Conservation (phyloP, 2,329 filamentous ascomycete species). For the Colletotrichum agaves region DNA sequence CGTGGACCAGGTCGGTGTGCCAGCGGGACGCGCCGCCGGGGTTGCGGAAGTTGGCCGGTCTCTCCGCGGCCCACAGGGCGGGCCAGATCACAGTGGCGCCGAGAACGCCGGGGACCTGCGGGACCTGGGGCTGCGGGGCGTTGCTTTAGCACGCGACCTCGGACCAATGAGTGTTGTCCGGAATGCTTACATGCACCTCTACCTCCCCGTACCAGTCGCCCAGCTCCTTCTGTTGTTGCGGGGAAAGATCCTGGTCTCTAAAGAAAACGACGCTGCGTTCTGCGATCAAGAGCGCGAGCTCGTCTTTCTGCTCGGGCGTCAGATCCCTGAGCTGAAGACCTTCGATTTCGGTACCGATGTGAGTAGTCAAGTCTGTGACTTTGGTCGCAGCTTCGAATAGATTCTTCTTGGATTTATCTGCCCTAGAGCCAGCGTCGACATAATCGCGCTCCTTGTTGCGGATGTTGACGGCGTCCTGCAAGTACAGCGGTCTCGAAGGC, state of each 20-base stretch:
- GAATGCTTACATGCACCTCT: constrained; percentile 71
- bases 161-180: no score
- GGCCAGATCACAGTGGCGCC: constrained; percentile 79
- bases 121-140: constrained; percentile 71
- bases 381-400: constrained; percentile 70
- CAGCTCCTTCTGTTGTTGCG: constrained; percentile 71
- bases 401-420: constrained; percentile 71
- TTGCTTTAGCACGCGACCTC: background rate
- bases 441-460: constrained; percentile 65
- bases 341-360: constrained; percentile 74
- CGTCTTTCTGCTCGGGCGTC: constrained; percentile 67
- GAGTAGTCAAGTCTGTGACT: constrained; percentile 68
- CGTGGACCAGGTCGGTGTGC: constrained; percentile 79
- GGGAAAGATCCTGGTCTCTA: constrained; percentile 69
- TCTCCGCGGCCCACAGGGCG: constrained; percentile 71
- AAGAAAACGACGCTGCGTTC: constrained; percentile 76
- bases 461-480: constrained; percentile 77
- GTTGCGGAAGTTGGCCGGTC: constrained; percentile 69
- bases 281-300: constrained; percentile 70
- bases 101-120: constrained; percentile 74
- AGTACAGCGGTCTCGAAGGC: constrained; percentile 72
- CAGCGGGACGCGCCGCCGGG: constrained; percentile 75
- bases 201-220: constrained; percentile 73
- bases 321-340: constrained; percentile 72
- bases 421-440: constrained; percentile 70